These are phyloP conservation scores for Microbotryum saponariae DNA, from an alignment of 1,284 basidiomycete genomes.

Conservation along the genomic window DNA sequence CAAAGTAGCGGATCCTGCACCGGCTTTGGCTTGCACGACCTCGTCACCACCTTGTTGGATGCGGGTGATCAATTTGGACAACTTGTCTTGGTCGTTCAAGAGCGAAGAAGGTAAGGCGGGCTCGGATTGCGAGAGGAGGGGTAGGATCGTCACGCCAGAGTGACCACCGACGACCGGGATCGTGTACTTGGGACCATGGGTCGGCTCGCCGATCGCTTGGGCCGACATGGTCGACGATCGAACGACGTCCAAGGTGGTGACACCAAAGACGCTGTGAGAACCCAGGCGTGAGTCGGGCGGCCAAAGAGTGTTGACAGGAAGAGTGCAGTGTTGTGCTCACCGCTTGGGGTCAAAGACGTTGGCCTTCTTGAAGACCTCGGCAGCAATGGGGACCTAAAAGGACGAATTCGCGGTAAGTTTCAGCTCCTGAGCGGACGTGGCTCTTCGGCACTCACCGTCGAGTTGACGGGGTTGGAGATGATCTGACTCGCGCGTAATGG, in stretches of 20 bases:
- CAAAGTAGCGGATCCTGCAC: conserved; percentile 71
- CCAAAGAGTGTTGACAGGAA: too few relatives aligned
- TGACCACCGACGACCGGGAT: conserved; percentile 89
- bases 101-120: conserved; percentile 57
- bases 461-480: conserved; percentile 50
- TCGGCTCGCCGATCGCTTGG: conserved; percentile 58
- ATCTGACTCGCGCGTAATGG: not conserved
- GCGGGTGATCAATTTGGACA: conserved; percentile 63
- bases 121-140: conserved; percentile 84
- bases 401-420: too few relatives aligned
- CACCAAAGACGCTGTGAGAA: conserved; percentile 72
- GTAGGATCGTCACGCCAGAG: conserved; percentile 59
- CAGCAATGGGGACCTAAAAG: conserved; percentile 74
- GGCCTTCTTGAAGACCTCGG: conserved; percentile 87
- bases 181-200: conserved; percentile 59
- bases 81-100: conserved; percentile 48
- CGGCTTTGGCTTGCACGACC: conserved; percentile 87
- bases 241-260: conserved; percentile 96
- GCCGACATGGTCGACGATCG: conserved; percentile 92
- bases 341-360: conserved; percentile 84
- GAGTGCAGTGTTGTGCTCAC: conserved; percentile 42
- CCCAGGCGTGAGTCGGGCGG: too few relatives aligned
- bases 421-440: too few relatives aligned
- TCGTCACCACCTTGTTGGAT: conserved; percentile 96
- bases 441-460: conserved; percentile 48